Base-by-base conservation (phyloP, 108 stramenopile genomes). In the Cyclostephanos tholiformis region DNA sequence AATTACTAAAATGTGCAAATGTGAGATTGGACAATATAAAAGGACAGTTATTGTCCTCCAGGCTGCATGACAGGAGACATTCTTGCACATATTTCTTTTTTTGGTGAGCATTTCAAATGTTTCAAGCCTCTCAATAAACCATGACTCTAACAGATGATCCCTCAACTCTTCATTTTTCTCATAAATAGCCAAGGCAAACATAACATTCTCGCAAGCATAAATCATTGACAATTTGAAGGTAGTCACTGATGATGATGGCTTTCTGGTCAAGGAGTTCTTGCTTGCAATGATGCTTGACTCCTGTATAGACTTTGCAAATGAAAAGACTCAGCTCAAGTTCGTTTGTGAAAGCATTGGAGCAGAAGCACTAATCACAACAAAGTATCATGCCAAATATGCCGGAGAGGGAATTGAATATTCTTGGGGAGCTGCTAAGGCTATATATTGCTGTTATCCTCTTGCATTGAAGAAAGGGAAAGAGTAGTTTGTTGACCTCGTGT, bases 401-500 rank as follows among this genome's bases (percentile, higher is more conserved):
- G 80, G 80, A 13, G 74, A 76, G 35, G 80, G 80, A 20, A 57
- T 81, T 43, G 81, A 82, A 61, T 81, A 81, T 29, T 19, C 19
- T 23, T 81, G 74, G 80, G 80, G 49, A 41, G 36, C 11, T 16
- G 36, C 70, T 9, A 82, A 76, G 71, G 30, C 44, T 0, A 13
- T 51, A 2, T 82, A 82, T 36, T 58, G 81, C n/a, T 2, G 74
- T 22, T 9, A 17, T 19, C 69, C 68, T 8, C 26, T 81, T 2
- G 8, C 19, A 65, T 22, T 25, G 6, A 82, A 82, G 48, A 71
- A 62, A 63, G 71, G 71, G 16, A 72, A 63, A 30, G 48, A 50
- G 27, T 64, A 72, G 23, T 72, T 72, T 51, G 49, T 49, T 0
- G 17, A 13, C n/a, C 48, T 63, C n/a, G 29, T 64, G 11, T 6